A percentile compares a stretch with the other conserved stretches of the same genome.
Conservation (phyloP, 139 green algal genomes). For the Pleodorina starrii region DNA sequence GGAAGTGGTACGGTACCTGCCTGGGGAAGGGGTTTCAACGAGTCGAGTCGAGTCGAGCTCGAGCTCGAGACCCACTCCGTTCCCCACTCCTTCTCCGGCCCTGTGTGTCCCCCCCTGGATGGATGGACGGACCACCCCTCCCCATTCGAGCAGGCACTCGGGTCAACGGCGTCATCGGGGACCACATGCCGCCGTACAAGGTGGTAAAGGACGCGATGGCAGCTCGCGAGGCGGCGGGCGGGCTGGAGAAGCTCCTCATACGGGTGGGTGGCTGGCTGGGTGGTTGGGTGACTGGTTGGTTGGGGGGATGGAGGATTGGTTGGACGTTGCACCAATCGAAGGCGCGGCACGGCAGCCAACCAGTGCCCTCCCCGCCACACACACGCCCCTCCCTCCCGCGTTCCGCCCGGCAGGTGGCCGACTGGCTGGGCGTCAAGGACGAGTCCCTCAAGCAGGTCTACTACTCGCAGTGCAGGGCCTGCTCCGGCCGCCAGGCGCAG, state of each 20-base stretch:
- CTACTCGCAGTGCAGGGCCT: slow-evolving; percentile 39
- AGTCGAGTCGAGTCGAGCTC: too few species aligned
- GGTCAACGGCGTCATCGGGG: slow-evolving; percentile 40
- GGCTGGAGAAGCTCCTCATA: not conserved
- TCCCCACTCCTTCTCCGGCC: too few species aligned
- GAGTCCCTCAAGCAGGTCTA: slow-evolving; percentile 36
- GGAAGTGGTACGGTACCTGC: too few species aligned
- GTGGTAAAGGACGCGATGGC: slow-evolving; percentile 19
- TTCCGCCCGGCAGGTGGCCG: not conserved
- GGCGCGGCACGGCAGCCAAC: too few species aligned
- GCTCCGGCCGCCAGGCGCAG: slow-evolving; percentile 15
- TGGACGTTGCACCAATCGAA: too few species aligned
- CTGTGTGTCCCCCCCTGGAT: too few species aligned
- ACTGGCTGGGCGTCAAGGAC: not conserved
- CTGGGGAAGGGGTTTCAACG: too few species aligned
- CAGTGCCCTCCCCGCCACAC: not conserved
- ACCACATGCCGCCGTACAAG: slow-evolving; percentile 48
- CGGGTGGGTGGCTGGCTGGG: not conserved
- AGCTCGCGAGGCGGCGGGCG: slow-evolving; percentile 20
- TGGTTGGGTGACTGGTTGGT: too few species aligned
- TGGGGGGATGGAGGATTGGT: too few species aligned
- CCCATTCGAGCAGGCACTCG: slow-evolving; percentile 26
- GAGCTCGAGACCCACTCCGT: too few species aligned
- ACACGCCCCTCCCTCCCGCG: not conserved
- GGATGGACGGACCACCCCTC: too few species aligned